Evolutionary conservation across 352 stramenopile genomes (phyloP), one percentile per base, ranked within the genome.

Genomic region (Globisporangium mamillatum): DNA sequence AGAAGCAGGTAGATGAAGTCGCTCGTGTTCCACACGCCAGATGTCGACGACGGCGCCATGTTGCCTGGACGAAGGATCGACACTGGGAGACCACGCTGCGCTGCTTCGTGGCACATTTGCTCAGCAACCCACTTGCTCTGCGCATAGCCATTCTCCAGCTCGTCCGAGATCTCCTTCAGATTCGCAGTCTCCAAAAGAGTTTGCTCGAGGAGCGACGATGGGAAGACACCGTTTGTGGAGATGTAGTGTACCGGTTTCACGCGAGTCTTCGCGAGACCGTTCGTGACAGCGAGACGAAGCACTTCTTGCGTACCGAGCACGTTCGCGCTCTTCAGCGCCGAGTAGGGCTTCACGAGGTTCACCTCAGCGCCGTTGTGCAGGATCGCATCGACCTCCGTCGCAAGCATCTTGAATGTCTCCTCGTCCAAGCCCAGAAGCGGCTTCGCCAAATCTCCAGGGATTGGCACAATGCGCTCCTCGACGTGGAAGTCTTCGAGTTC

Each of bases 101-200:
- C 81, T 1, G 89, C 89, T 64, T 94, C 83, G 63, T 80, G 88
- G 38, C 92, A 94, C 70, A 96, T 82, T 63, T 95, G 78, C 75
- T 98, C 93, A 2, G 92, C 85, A 41, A 97, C 91, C 93, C 93
- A 98, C 70, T 98, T 98, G 64, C 81, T 95, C 74, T 97, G 89
- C 18, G 86, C 87, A 68, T 96, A 97, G 20, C 90, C 90, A 64
- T 95, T 94, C 12, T 89, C 80, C 10, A 97, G 67, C 52, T 81
- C 69, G 27, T 90, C 77, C 16, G 79, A 90, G 22, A 81, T 34
- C 58, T 91, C 80, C 2, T 67, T 78, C 57, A 93, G 70, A 60
- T 90, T 72, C 1, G 80, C 79, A 10, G 74, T 90, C 61, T 93
- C 84, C 14, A 76, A 59, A 10, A 88, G 75, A 38, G 67, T 76